Evolutionary conservation across 2,329 filamentous ascomycete genomes (phyloP).

Genomic region (Ascochyta pisi): DNA sequence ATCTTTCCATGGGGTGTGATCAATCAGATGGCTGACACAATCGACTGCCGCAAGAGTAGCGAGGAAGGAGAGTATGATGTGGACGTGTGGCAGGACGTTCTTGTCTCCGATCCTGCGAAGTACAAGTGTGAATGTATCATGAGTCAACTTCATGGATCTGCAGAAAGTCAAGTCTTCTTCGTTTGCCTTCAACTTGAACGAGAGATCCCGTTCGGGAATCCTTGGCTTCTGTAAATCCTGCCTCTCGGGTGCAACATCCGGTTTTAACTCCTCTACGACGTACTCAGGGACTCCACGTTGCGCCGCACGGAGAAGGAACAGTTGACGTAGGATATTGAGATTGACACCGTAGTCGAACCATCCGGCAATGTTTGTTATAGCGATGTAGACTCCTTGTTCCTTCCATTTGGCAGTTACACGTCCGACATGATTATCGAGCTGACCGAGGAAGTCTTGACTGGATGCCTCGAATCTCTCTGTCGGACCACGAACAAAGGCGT

Average conservation of each 20-base stretch:
- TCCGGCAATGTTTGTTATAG: slow-evolving; percentile 62
- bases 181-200: slow-evolving; percentile 23
- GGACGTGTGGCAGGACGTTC: slow-evolving; percentile 68
- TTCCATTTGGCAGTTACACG: slow-evolving; percentile 61
- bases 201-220: slow-evolving; percentile 28
- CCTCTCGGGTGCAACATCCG: not conserved
- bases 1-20: slow-evolving; percentile 61
- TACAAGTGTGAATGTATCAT: slow-evolving; percentile 56
- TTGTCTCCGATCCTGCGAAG: slow-evolving; percentile 62
- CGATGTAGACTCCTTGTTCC: slow-evolving; percentile 64
- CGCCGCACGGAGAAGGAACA: slow-evolving; percentile 23
- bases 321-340: slow-evolving; percentile 47
- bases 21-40: slow-evolving; percentile 41
- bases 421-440: slow-evolving; percentile 65
- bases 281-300: slow-evolving; percentile 1
- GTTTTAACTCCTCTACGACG: slow-evolving; percentile 11
- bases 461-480: slow-evolving; percentile 57
- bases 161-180: slow-evolving; percentile 32
- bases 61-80: slow-evolving; percentile 69
- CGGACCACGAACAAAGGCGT: slow-evolving; percentile 65
- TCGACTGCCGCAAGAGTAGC: slow-evolving; percentile 46
- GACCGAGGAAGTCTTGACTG: slow-evolving; percentile 58
- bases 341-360: slow-evolving; percentile 62
- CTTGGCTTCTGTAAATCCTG: not conserved
- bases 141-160: slow-evolving; percentile 52